phyloP scores from a whole-genome alignment of 257 asterid genomes.

The Capsicum rhomboideum region DNA sequence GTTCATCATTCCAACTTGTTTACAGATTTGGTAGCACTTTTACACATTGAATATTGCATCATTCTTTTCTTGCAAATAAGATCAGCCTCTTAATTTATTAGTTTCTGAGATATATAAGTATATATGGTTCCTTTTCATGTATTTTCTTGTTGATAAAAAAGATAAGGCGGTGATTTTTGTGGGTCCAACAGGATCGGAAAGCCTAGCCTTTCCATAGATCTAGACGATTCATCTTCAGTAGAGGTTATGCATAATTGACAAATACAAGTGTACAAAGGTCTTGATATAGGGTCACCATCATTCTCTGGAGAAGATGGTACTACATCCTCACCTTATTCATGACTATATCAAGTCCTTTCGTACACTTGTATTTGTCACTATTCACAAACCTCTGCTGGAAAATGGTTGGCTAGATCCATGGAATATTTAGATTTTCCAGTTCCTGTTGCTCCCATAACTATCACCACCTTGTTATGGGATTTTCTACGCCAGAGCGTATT shows the following conservation, averaged over 20 bases:
- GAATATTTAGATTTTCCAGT: background rate
- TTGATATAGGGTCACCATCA: background rate
- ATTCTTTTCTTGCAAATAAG: too few relatives aligned
- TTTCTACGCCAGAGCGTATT: too few relatives aligned
- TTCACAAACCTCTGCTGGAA: background rate
- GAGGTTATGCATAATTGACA: background rate
- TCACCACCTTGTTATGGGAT: background rate
- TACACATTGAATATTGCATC: too few relatives aligned
- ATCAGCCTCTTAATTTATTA: too few relatives aligned
- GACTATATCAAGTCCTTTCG: background rate
- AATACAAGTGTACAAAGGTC: background rate
- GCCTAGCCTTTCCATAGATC: background rate
- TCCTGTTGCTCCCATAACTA: background rate
- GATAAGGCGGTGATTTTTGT: background rate
- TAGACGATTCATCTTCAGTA: background rate
- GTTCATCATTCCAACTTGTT: too few relatives aligned
- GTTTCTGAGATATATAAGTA: background rate
- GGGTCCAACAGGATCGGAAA: background rate
- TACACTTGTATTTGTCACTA: too few relatives aligned
- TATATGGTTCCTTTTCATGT: background rate
- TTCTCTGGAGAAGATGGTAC: background rate
- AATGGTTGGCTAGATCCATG: background rate
- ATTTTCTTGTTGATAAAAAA: background rate
- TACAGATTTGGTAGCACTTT: too few relatives aligned
- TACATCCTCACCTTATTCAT: background rate